A percentile compares a stretch with the other conserved stretches of the same genome.
Evolutionary conservation across 2,329 filamentous ascomycete species (phyloP).

Genomic region (Clonostachys rhizophaga): DNA sequence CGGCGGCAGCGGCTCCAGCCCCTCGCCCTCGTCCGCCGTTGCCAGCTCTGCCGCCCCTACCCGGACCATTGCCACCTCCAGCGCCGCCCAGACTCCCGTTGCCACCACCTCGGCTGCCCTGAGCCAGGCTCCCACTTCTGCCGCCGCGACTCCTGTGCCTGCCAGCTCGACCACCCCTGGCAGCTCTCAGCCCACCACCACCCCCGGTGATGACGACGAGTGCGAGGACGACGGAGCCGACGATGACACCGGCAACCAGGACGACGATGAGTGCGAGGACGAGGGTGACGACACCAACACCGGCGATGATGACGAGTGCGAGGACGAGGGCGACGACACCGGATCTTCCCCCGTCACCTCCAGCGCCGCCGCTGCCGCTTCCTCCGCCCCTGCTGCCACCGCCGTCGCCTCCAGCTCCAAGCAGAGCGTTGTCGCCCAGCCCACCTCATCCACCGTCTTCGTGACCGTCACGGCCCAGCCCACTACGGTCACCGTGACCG

Average conservation of each 20-base stretch:
- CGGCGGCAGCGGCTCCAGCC: conserved; percentile 4
- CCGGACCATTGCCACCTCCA: background rate
- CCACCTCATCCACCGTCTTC: no score
- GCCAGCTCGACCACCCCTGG: conserved; percentile 3
- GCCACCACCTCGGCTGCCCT: no score
- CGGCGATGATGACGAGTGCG: conserved; percentile 1
- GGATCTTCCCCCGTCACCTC: no score
- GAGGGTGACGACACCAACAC: background rate
- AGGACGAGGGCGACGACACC: conserved; percentile 1
- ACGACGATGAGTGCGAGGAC: background rate
- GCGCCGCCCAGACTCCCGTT: no score
- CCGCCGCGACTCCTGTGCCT: conserved; percentile 3
- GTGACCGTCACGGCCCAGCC: no score
- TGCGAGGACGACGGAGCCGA: conserved; percentile 7
- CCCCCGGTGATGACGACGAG: conserved; percentile 1
- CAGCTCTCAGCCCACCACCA: background rate
- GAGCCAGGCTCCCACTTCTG: background rate
- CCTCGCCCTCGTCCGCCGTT: conserved; percentile 2
- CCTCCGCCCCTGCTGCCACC: no score
- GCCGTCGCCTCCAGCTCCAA: no score
- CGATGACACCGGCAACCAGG: conserved; percentile 5
- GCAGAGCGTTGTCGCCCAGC: no score
- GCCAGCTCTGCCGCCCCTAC: conserved; percentile 3
- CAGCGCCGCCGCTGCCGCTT: no score
- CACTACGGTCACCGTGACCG: no score